phyloP scores from a whole-genome alignment of 257 asterid genomes.

The Scutellaria baicalensis region DNA sequence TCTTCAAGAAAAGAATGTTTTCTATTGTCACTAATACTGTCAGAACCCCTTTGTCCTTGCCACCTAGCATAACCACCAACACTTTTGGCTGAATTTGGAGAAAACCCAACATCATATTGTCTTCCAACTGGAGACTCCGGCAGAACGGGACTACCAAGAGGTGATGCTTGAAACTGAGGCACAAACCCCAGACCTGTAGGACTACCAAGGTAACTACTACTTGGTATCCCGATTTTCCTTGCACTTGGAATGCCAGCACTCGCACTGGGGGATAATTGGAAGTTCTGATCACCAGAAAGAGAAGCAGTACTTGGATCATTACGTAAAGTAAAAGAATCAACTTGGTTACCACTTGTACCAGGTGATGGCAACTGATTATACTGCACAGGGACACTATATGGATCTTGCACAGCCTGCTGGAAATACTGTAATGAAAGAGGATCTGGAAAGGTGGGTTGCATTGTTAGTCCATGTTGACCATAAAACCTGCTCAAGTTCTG shows the following conservation, averaged over 20 bases:
- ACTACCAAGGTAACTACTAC: conserved; percentile 48
- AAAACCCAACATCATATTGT: conserved; percentile 43
- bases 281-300: conserved; percentile 49
- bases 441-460: conserved; percentile 57
- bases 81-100: conserved; percentile 48
- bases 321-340: conserved; percentile 39
- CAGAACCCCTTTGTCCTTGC: conserved; percentile 61
- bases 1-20: conserved; percentile 74
- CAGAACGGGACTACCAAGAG: conserved; percentile 65
- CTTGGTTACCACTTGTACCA: conserved; percentile 31
- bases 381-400: conserved; percentile 46
- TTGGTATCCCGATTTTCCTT: conserved; percentile 38
- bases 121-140: conserved; percentile 69
- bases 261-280: conserved; percentile 35
- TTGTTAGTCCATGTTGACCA: conserved; percentile 52
- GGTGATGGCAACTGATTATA: conserved; percentile 41
- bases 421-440: conserved; percentile 67
- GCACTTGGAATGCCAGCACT: conserved; percentile 41
- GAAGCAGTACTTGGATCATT: conserved; percentile 33
- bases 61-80: conserved; percentile 50
- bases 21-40: conserved; percentile 41
- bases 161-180: conserved; percentile 59
- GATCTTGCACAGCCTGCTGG: conserved; percentile 54
- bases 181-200: conserved; percentile 43
- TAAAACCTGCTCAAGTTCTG: conserved; percentile 56